Evolutionary conservation across 306 rosid genomes (phyloP), one percentile per base, ranked within the genome.

Genomic region (Inga leiocalycina): DNA sequence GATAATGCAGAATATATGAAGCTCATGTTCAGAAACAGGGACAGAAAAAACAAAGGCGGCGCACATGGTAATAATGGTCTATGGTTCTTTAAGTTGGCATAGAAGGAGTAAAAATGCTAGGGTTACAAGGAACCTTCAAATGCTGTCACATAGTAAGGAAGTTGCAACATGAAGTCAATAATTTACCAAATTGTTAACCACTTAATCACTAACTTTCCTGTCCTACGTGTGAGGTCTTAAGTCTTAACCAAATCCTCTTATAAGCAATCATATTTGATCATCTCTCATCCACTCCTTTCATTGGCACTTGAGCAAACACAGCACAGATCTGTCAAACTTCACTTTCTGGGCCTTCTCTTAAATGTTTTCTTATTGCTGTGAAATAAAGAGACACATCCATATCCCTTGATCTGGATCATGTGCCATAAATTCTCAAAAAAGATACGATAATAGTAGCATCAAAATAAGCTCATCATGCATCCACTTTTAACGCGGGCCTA

Each of bases 401-500:
- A n/a, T 44, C 57, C 76, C 32, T 71, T 22, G 35, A 43, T 71
- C 32, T 44, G 76, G 39, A 71, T 71, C 57, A 45, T 3, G 57
- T 24, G 57, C 76, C 76, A 22, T 22, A 45, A 45, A 22, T 54
- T 75, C 79, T 19, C 66, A 20, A 35, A 48, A 48, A 19, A 16
- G 20, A 54, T 11, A 49, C 10, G 49, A 19, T 9, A 35, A 35
- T 1, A 48, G 43, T 12, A 48, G 14, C 3, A 75, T 62, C 79
- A 75, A 37, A 35, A 19, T 35, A 75, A 12, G 17, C 27, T 45
- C n/a, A 71, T 11, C 37, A 39, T 54, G 86, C 82, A 68, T 80
- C 77, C 59, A 51, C 75, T 86, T 83, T 76, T 76, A 39, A 76
- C 41, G 80, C 54, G 12, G 52, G 7, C 54, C 13, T 6, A 34